A percentile compares a stretch with the other conserved stretches of the same genome.
Conservation (phyloP, 306 rosid genomes). For the Trifolium fragiferum region DNA sequence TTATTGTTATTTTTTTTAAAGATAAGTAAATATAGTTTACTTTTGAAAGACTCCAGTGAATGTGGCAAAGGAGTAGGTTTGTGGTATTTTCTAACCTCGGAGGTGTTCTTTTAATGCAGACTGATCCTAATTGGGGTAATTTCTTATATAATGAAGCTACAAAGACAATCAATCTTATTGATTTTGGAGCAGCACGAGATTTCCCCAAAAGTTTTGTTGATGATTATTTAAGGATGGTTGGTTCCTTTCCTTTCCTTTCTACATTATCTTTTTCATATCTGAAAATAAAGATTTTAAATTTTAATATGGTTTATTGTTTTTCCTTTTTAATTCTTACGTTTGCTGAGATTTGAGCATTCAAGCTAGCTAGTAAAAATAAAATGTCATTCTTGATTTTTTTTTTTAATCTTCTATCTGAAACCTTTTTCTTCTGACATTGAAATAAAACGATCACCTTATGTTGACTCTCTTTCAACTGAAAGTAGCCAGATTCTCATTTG, state of each 20-base stretch:
- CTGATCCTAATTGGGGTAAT: conserved; percentile 99
- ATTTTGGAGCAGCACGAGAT: conserved; percentile 95
- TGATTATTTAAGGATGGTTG: conserved; percentile 89
- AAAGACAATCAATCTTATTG: conserved; percentile 79
- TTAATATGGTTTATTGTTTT: conserved; percentile 29
- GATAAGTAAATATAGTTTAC: not conserved
- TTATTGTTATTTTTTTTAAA: too few species aligned
- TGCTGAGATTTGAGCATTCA: conserved; percentile 33
- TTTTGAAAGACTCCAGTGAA: conserved; percentile 29
- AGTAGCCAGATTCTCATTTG: not conserved
- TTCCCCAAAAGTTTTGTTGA: conserved; percentile 84
- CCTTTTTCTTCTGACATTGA: conserved; percentile 14
- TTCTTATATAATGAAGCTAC: conserved; percentile 79
- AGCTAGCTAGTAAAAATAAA: conserved; percentile 7
- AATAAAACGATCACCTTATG: conserved; percentile 18
- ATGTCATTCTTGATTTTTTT: conserved; percentile 23
- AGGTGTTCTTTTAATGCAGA: conserved; percentile 62
- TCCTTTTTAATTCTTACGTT: conserved; percentile 7
- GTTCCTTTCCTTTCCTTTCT: conserved; percentile 36
- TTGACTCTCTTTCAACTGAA: conserved; percentile 11
- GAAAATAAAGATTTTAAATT: conserved; percentile 29
- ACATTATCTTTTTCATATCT: conserved; percentile 22
- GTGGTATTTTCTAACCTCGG: conserved; percentile 39
- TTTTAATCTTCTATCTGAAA: not conserved
- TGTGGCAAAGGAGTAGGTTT: conserved; percentile 30